A percentile compares a stretch with the other conserved stretches of the same genome.
These are phyloP conservation scores for Geoglossum cookeanum DNA, from an alignment of 2,329 filamentous ascomycete species.

Conservation along the genomic window DNA sequence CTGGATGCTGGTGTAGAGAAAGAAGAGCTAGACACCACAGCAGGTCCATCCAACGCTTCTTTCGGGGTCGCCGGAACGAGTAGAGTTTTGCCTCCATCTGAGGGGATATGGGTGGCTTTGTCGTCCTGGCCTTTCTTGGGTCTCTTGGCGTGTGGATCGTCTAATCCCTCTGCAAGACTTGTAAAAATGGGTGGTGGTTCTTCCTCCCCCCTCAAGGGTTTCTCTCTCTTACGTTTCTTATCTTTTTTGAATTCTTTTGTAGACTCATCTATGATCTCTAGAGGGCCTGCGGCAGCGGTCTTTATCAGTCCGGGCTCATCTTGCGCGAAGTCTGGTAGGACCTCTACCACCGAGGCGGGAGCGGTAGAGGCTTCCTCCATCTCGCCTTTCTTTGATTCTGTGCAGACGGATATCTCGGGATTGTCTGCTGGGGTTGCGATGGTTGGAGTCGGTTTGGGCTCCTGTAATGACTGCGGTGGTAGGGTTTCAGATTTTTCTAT, in stretches of 20 bases:
- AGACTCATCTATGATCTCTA: neutral
- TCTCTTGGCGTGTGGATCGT: neutral
- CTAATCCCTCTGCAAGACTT: too few species aligned
- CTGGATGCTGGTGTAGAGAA: neutral
- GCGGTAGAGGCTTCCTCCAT: too few species aligned
- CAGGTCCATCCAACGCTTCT: neutral
- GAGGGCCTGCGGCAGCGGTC: neutral
- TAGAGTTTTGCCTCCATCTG: neutral
- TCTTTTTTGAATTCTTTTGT: conserved; percentile 7
- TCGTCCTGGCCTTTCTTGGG: conserved; percentile 8
- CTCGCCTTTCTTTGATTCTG: too few species aligned
- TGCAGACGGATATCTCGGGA: too few species aligned
- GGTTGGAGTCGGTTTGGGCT: too few species aligned
- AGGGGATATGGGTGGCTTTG: conserved; percentile 2
- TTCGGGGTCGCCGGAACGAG: neutral
- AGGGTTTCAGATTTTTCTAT: too few species aligned
- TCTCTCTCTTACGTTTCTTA: conserved; percentile 4
- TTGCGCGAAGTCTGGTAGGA: too few species aligned
- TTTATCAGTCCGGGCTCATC: neutral
- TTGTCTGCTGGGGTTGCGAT: too few species aligned
- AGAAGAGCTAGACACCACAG: neutral
- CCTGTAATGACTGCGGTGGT: too few species aligned
- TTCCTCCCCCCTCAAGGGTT: too few species aligned
- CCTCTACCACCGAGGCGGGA: too few species aligned
- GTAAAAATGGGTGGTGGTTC: too few species aligned